Evolutionary conservation across 2,329 filamentous ascomycete species (phyloP), one percentile per base, ranked within the genome.

Genomic region (Aspergillus carbonarius): DNA sequence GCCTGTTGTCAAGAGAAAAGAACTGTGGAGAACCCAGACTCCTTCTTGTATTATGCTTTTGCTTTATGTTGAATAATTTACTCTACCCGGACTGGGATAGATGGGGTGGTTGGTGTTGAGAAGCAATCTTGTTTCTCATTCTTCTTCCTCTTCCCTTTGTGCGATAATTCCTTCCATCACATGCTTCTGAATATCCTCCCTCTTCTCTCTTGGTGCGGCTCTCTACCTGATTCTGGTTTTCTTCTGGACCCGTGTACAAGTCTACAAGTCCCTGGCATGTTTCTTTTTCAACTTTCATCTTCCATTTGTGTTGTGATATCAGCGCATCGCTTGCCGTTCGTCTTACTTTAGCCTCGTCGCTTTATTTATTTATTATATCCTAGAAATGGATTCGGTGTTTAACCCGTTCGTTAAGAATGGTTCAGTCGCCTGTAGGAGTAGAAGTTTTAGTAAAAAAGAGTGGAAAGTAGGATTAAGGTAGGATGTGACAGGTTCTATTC

Each of bases 201-300:
- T 48, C 44, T 48, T 30, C 13, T 64, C 63, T 57, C 61, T 32
- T 65, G 62, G 57, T 62, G 58, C 63, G 60, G 49, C 63, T 65
- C 59, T 58, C 34, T 52, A 13, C 5, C 6, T 58, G 50, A 59
- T 65, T 63, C 50, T 63, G 54, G 52, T 58, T 50, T 39, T 55
- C 23, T 48, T 64, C 60, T 64, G 63, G 58, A 61, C 57, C 52
- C 18, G 57, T 59, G 56, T 61, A 60, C 61, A 56, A 61, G 62
- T 66, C 60, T 61, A 60, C 61, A 56, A 61, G 62, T 66, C 61
- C 62, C 60, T 60, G 58, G 59, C 60, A 62, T 63, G 55, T 47
- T 60, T 23, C 23, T 3, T 48, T 63, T 63, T 61, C 44, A 54
- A 42, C 47, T 63, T 50, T 44, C 57, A 6, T 60, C 53, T 60